Conservation (phyloP, 2,329 filamentous ascomycete genomes). For the Pseudogymnoascus sp. region DNA sequence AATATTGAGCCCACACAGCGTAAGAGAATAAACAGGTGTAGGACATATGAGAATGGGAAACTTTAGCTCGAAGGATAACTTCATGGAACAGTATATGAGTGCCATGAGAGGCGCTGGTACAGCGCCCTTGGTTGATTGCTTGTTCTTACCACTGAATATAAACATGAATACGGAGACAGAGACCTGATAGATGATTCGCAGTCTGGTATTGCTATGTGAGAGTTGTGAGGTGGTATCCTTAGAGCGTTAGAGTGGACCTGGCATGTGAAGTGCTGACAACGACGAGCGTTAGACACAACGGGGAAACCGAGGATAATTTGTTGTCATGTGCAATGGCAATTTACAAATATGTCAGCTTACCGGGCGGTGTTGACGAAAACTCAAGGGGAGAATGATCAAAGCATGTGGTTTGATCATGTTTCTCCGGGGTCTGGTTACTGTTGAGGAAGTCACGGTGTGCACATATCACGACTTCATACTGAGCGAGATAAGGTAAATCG, state of each 20-base stretch:
- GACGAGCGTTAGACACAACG: not conserved
- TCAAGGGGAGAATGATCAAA: not conserved
- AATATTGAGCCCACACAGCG: no score
- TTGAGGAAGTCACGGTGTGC: not conserved
- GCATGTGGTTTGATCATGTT: not conserved
- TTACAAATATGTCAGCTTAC: not conserved
- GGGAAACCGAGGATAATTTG: not conserved
- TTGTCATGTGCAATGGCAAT: not conserved
- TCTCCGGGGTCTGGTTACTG: not conserved
- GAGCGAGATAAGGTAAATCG: not conserved
- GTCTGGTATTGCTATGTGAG: not conserved
- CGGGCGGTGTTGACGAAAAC: not conserved
- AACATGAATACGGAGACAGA: no score
- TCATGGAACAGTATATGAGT: no score
- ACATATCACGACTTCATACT: not conserved
- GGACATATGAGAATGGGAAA: no score
- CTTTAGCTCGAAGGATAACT: no score
- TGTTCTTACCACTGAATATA: no score
- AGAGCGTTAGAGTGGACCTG: not conserved
- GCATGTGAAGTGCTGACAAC: not conserved
- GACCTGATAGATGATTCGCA: no score
- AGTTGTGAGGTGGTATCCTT: not conserved
- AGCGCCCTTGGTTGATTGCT: not conserved
- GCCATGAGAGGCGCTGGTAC: not conserved
- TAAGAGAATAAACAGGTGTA: no score